Evolutionary conservation across 768 basidiomycete species (phyloP).

Genomic region (Auriscalpium orientale): DNA sequence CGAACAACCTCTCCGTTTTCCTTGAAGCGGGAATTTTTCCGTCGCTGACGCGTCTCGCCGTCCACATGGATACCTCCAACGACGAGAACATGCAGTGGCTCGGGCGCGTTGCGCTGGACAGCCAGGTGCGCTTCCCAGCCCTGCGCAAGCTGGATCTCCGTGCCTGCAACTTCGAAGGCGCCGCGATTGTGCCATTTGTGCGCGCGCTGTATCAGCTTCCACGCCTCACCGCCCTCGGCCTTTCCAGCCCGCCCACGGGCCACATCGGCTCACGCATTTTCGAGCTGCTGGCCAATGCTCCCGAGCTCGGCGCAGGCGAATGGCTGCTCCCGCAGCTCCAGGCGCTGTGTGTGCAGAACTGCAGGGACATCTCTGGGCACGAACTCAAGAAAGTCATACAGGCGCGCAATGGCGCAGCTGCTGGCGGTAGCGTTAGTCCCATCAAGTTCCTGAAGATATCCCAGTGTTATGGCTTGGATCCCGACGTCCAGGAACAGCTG

Average conservation of each 20-base stretch:
- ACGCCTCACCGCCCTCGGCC: slow-evolving; percentile 21
- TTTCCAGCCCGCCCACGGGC: slow-evolving; percentile 21
- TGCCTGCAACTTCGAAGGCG: slow-evolving; percentile 23
- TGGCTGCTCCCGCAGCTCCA: slow-evolving; percentile 24
- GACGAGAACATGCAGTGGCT: slow-evolving; percentile 26
- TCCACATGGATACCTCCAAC: slow-evolving; percentile 19
- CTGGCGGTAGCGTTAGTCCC: slow-evolving; percentile 14
- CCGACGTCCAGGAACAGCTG: slow-evolving; percentile 19
- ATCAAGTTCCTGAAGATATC: slow-evolving; percentile 20
- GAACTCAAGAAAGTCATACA: slow-evolving; percentile 21
- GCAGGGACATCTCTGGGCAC: slow-evolving; percentile 23
- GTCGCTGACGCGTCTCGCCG: slow-evolving; percentile 16
- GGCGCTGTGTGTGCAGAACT: slow-evolving; percentile 22
- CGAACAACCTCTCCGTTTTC: slow-evolving; percentile 22
- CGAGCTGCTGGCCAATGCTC: slow-evolving; percentile 19
- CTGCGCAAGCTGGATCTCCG: slow-evolving; percentile 24
- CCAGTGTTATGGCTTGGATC: slow-evolving; percentile 20
- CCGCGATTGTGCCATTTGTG: slow-evolving; percentile 22
- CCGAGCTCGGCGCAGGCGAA: slow-evolving; percentile 4
- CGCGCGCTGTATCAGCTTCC: slow-evolving; percentile 22
- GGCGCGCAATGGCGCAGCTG: slow-evolving; percentile 15
- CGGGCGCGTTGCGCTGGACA: slow-evolving; percentile 15
- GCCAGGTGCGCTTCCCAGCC: slow-evolving; percentile 15
- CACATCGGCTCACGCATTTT: slow-evolving; percentile 21
- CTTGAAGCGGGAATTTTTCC: slow-evolving; percentile 23